Evolutionary conservation across 2,329 filamentous ascomycete genomes (phyloP), one percentile per base, ranked within the genome.

Genomic region (Cryphonectria parasitica): DNA sequence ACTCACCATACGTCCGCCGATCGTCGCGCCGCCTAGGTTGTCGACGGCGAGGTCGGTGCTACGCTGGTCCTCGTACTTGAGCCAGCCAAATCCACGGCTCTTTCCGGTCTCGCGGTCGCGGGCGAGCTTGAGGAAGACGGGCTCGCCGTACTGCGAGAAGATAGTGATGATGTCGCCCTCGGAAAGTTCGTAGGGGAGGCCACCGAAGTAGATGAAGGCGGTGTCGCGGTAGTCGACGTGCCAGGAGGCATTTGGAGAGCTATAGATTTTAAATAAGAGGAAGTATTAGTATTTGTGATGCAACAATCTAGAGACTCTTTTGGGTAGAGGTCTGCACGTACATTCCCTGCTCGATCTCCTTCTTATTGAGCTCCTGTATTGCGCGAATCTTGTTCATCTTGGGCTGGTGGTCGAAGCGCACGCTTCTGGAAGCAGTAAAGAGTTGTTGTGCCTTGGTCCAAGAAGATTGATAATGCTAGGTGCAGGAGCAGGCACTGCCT

Each of bases 21-120:
- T 90, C 41, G 90, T 92, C 11, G 95, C 91, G 43, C 96, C 96
- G 54, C 94, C 92, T 6, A 99, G 83, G 79, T 99, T 99, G 82
- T 99, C 96, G 13, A 99, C 97, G 0, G 97, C 96, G 58, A 99
- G 84, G 81, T 98, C 95, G 73, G 93, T 97, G 82, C 95, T 98
- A 75, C 95, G 88, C 83, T 99, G 96, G 81, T 99, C 95, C 80
- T 99, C 96, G 81, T 98, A 99, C 79, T 99, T 99, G 71, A 99
- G 87, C 87, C 97, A 99, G 2, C 92, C 94, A 78, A 98, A 99
- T 0, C 96, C 96, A 75, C 92, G 92, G 73, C 93, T 97, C 82
- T 97, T 98, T 73, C 96, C 96, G 0, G 95, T 97, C 79, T 98
- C 97, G 79, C 96, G 96, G 85, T 99, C 96, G 77, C 96, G 93